Conservation (phyloP, 2,329 filamentous ascomycete genomes). For the Aspergillus awamori region DNA sequence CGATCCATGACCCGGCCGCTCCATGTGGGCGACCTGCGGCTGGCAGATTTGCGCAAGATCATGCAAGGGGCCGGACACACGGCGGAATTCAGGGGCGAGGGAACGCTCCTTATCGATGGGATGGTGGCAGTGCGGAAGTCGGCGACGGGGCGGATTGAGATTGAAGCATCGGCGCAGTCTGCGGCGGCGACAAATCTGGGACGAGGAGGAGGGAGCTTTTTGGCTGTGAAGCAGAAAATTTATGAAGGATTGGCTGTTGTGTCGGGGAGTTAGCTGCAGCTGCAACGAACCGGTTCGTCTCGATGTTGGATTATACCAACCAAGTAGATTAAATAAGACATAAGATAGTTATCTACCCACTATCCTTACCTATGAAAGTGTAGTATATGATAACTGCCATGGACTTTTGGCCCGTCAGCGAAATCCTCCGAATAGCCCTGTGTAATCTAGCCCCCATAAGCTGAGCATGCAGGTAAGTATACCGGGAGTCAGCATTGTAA, state of each 20-base stretch:
- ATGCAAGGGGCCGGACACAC: constrained; percentile 81
- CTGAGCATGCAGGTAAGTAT: too few relatives aligned
- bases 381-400: too few relatives aligned
- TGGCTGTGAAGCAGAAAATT: constrained; percentile 85
- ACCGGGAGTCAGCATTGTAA: too few relatives aligned
- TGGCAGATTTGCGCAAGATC: constrained; percentile 82
- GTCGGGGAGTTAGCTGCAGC: constrained; percentile 60
- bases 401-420: too few relatives aligned
- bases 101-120: constrained; percentile 85
- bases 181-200: constrained; percentile 47
- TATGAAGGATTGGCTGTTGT: constrained; percentile 94
- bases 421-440: too few relatives aligned
- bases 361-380: too few relatives aligned
- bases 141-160: constrained; percentile 80
- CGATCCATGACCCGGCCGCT: constrained; percentile 81
- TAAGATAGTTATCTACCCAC: too few relatives aligned
- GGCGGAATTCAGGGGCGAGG: constrained; percentile 91
- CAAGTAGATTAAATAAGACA: too few relatives aligned
- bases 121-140: constrained; percentile 87
- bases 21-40: constrained; percentile 87
- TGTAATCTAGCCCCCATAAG: too few relatives aligned
- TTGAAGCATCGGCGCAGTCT: constrained; percentile 72
- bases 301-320: too few relatives aligned
- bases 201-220: constrained; percentile 69
- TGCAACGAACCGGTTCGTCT: too few relatives aligned